phyloP scores from a whole-genome alignment of 2,329 filamentous ascomycete genomes.

The Penicillium glabrum region DNA sequence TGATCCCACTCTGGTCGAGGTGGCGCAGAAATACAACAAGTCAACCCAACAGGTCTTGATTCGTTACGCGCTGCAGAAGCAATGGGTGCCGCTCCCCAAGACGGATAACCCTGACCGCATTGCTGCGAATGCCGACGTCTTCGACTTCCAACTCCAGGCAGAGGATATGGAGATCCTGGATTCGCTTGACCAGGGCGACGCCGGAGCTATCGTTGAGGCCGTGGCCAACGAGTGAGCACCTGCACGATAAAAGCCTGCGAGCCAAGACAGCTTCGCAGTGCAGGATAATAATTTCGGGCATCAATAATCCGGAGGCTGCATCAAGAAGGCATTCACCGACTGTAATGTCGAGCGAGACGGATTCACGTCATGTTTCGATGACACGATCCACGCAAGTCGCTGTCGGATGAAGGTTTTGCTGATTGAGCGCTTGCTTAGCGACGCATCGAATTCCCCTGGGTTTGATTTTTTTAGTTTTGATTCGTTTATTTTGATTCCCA shows the following conservation, averaged over 20 bases:
- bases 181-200: slow-evolving; percentile 50
- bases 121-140: slow-evolving; percentile 63
- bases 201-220: slow-evolving; percentile 50
- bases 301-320: slow-evolving; percentile 51
- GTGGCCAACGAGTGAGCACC: slow-evolving; percentile 42
- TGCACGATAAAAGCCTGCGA: background rate
- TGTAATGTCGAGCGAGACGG: slow-evolving; percentile 83
- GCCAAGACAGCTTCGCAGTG: slow-evolving; percentile 7
- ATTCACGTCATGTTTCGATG: slow-evolving; percentile 74
- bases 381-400: slow-evolving; percentile 79
- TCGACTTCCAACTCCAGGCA: slow-evolving; percentile 56
- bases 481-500: slow-evolving; percentile 17
- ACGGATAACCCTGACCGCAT: slow-evolving; percentile 69
- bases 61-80: slow-evolving; percentile 80
- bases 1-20: slow-evolving; percentile 62
- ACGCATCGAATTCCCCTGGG: slow-evolving; percentile 33
- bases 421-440: slow-evolving; percentile 41
- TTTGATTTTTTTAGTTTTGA: background rate
- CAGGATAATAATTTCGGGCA: slow-evolving; percentile 1
- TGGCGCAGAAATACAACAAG: slow-evolving; percentile 72
- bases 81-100: slow-evolving; percentile 71
- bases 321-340: slow-evolving; percentile 86
- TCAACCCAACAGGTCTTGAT: slow-evolving; percentile 75
- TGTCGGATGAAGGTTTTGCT: slow-evolving; percentile 77
- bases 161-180: slow-evolving; percentile 60